phyloP scores from a whole-genome alignment of 2,329 filamentous ascomycete genomes.

The Parastagonospora avenae region DNA sequence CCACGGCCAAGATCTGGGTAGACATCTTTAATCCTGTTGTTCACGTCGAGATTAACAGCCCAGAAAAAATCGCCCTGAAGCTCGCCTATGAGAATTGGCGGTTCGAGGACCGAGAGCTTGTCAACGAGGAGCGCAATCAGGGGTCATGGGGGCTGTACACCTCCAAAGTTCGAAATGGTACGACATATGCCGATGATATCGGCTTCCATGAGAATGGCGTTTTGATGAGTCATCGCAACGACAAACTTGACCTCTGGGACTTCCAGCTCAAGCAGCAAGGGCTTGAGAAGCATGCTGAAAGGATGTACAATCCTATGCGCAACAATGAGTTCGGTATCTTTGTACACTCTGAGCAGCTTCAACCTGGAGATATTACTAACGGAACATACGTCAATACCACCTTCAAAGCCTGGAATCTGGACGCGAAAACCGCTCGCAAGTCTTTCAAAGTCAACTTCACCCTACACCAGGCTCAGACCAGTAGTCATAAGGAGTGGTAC shows the following conservation, averaged over 20 bases:
- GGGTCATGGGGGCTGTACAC: background rate
- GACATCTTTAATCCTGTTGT: background rate
- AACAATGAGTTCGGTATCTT: background rate
- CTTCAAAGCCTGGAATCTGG: background rate
- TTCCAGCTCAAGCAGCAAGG: background rate
- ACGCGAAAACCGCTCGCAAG: background rate
- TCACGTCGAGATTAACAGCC: background rate
- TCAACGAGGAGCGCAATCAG: background rate
- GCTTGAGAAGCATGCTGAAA: background rate
- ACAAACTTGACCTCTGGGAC: background rate
- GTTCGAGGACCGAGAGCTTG: background rate
- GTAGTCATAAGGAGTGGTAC: background rate
- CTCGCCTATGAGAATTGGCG: background rate
- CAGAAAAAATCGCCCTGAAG: background rate
- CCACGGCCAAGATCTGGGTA: background rate
- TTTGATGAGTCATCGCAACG: background rate
- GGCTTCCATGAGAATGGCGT: background rate
- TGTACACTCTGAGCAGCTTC: background rate
- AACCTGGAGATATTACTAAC: background rate
- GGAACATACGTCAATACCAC: background rate
- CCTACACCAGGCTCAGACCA: background rate
- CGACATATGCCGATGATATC: background rate
- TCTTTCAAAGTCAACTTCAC: background rate
- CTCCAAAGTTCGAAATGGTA: background rate
- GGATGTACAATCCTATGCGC: background rate